Conservation (phyloP, 2,329 filamentous ascomycete genomes). For the Arthrobotrys sinensis region DNA sequence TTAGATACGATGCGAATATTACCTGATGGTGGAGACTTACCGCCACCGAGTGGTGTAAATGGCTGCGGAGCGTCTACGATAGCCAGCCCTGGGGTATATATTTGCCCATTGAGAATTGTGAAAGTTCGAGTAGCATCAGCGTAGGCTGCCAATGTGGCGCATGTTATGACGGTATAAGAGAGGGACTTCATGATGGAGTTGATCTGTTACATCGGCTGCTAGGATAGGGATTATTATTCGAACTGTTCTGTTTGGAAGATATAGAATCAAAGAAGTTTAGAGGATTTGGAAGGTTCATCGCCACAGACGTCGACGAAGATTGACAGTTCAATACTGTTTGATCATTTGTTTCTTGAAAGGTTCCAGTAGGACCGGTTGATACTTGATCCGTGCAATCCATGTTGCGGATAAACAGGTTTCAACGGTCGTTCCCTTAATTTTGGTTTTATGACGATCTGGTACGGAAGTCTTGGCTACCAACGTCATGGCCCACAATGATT, state of each 20-base stretch:
- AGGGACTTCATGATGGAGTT: neutral
- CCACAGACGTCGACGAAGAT: neutral
- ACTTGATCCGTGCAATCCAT: slow-evolving; percentile 50
- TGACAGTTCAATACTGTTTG: too few species aligned
- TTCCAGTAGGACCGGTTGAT: slow-evolving; percentile 19
- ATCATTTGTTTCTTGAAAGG: slow-evolving; percentile 16
- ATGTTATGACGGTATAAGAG: neutral
- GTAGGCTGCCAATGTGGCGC: slow-evolving; percentile 64
- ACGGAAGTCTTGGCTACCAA: neutral
- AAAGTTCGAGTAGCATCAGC: slow-evolving; percentile 69
- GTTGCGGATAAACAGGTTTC: slow-evolving; percentile 59
- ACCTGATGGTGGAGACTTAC: slow-evolving; percentile 67
- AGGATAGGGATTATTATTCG: neutral
- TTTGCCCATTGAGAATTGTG: slow-evolving; percentile 76
- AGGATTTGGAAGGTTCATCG: neutral
- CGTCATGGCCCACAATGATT: slow-evolving; percentile 7
- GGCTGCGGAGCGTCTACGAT: slow-evolving; percentile 78
- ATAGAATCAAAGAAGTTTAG: neutral
- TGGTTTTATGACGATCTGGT: slow-evolving; percentile 38
- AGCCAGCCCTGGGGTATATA: slow-evolving; percentile 79
- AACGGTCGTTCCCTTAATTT: slow-evolving; percentile 33
- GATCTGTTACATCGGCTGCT: neutral
- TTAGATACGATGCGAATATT: neutral
- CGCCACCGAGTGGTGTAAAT: slow-evolving; percentile 76
- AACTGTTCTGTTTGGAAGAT: too few species aligned